These are phyloP conservation scores for Aspergillus panamensis DNA, from an alignment of 495 filamentous ascomycete genomes.

Conservation along the genomic window DNA sequence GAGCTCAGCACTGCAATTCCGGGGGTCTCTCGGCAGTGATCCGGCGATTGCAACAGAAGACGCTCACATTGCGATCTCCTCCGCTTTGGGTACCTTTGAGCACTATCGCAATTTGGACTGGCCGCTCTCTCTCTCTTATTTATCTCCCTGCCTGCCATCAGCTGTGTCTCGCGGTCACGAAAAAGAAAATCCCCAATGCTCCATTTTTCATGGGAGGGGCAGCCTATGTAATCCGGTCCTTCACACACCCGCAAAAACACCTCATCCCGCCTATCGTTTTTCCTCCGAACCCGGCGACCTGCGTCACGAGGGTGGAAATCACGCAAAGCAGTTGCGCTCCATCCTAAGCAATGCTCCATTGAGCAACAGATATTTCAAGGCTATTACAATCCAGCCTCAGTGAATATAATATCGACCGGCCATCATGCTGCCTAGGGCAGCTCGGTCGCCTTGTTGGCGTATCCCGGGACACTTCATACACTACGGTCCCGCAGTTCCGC, in stretches of 20 bases:
- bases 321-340: not conserved
- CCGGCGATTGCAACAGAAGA: slow-evolving; percentile 22
- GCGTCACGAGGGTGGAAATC: slow-evolving; percentile 17
- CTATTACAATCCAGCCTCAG: not conserved
- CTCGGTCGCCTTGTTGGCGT: slow-evolving; percentile 40
- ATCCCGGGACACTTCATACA: slow-evolving; percentile 30
- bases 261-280: slow-evolving; percentile 17
- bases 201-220: slow-evolving; percentile 10
- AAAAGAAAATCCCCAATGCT: slow-evolving; percentile 4
- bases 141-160: not conserved
- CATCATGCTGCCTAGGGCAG: slow-evolving; percentile 46
- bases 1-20: not conserved
- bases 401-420: slow-evolving; percentile 11
- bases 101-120: not conserved
- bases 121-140: not conserved
- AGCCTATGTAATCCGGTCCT: slow-evolving; percentile 9
- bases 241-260: slow-evolving; percentile 2
- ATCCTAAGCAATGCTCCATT: slow-evolving; percentile 31
- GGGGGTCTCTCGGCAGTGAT: not conserved
- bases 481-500: slow-evolving; percentile 31
- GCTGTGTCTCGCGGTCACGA: not conserved
- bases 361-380: slow-evolving; percentile 7
- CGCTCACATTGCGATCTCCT: slow-evolving; percentile 3
- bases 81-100: not conserved
- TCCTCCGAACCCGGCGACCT: slow-evolving; percentile 43